phyloP scores from a whole-genome alignment of 2,329 filamentous ascomycete species.

The Colletotrichum caudatum region DNA sequence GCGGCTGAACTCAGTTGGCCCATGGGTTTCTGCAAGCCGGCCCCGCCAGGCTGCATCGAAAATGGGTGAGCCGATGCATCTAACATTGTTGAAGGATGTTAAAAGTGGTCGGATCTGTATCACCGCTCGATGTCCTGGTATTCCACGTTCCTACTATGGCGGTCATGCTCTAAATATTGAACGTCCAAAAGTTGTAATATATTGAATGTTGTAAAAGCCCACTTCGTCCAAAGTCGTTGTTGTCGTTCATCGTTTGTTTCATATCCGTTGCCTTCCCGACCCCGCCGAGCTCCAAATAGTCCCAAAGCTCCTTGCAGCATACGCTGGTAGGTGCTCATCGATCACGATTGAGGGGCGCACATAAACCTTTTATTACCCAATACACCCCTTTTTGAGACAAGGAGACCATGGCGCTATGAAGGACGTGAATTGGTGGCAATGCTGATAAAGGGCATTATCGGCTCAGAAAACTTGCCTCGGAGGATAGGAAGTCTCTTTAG shows the following conservation, averaged over 20 bases:
- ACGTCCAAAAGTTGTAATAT: not conserved
- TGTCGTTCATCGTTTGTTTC: not conserved
- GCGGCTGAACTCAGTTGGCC: not conserved
- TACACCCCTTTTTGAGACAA: not conserved
- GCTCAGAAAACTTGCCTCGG: no score
- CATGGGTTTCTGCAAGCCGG: not conserved
- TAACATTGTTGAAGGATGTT: not conserved
- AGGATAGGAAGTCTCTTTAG: no score
- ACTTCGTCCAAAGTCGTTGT: not conserved
- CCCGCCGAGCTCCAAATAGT: not conserved
- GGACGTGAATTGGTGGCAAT: not conserved
- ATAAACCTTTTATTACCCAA: not conserved
- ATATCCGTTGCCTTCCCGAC: not conserved
- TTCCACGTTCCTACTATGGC: accelerated
- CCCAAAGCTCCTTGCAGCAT: not conserved
- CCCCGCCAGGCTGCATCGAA: not conserved
- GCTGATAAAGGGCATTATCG: not conserved
- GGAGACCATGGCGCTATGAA: not conserved
- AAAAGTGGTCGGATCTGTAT: not conserved
- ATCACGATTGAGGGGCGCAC: not conserved
- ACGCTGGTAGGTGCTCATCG: no score
- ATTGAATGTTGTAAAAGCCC: no score
- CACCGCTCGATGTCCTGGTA: no score
- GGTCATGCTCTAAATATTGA: no score
- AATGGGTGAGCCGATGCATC: not conserved